Conservation (phyloP, 768 basidiomycete species). For the Phallus indusiatus region DNA sequence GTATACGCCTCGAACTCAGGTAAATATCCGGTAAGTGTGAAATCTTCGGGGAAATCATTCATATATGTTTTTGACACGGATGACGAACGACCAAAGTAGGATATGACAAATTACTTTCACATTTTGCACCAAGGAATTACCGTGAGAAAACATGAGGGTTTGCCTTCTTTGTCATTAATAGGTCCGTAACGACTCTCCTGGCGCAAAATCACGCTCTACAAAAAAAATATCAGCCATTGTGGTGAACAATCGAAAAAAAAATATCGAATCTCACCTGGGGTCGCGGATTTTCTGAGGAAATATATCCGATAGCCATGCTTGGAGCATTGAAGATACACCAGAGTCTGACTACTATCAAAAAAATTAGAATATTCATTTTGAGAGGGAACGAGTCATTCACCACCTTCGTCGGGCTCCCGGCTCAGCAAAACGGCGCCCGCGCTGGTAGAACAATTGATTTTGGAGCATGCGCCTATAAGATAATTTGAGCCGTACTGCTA, state of each 20-base stretch:
- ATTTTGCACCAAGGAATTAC: not conserved
- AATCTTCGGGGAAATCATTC: not conserved
- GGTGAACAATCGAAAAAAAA: not conserved
- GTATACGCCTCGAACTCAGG: too few relatives aligned
- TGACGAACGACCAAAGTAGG: not conserved
- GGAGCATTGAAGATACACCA: conserved; percentile 82
- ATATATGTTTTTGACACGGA: not conserved
- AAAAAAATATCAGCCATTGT: not conserved
- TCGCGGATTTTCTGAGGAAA: conserved; percentile 40
- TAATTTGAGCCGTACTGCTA: not conserved
- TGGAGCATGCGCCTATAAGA: not conserved
- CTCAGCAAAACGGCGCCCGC: conserved; percentile 58
- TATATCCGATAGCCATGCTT: conserved; percentile 74
- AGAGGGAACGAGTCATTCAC: conserved; percentile 20
- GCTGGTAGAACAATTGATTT: conserved; percentile 37
- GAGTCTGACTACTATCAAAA: conserved; percentile 40
- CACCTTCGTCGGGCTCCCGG: conserved; percentile 28
- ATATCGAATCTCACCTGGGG: conserved; percentile 40
- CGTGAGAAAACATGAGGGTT: not conserved
- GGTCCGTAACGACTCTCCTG: not conserved
- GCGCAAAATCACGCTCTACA: not conserved
- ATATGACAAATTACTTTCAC: not conserved
- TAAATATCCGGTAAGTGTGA: not conserved
- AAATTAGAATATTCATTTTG: not conserved
- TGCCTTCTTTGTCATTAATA: not conserved